phyloP scores from a whole-genome alignment of 805 yeast species.

The Vanderwaltozyma yarrowii region DNA sequence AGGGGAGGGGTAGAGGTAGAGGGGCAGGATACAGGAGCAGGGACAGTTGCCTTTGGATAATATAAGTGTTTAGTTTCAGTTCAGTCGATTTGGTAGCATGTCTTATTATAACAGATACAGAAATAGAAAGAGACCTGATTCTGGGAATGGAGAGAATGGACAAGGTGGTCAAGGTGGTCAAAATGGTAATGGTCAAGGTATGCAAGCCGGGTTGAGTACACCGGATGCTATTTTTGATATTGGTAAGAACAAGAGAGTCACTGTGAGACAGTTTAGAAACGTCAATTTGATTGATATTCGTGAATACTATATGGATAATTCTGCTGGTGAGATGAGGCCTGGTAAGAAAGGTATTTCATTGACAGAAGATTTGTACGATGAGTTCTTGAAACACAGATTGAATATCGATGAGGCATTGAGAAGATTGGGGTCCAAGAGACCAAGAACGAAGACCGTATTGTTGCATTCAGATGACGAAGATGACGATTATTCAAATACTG shows the following conservation, averaged over 20 bases:
- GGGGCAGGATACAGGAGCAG: no score
- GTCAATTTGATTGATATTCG: constrained; percentile 68
- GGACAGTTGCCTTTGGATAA: no score
- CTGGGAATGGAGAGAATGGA: constrained; percentile 2
- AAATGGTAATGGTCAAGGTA: constrained; percentile 1
- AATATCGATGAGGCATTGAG: constrained; percentile 30
- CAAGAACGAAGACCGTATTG: constrained; percentile 24
- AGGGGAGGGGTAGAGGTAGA: no score
- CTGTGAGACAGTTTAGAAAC: constrained; percentile 64
- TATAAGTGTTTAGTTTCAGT: no score
- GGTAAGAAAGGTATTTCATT: constrained; percentile 55
- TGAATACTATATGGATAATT: constrained; percentile 60
- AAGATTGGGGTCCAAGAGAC: constrained; percentile 28
- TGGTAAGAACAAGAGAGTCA: constrained; percentile 56
- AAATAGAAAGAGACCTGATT: constrained; percentile 13
- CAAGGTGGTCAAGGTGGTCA: constrained; percentile 5
- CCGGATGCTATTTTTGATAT: constrained; percentile 32
- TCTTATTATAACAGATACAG: constrained; percentile 25
- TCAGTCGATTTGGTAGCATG: no score
- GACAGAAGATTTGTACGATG: constrained; percentile 30
- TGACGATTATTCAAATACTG: constrained; percentile 8
- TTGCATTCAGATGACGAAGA: constrained; percentile 24
- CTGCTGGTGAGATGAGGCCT: constrained; percentile 55
- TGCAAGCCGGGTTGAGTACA: constrained; percentile 10
- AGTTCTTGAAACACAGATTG: constrained; percentile 26